Base-by-base conservation (phyloP, 1,284 basidiomycete species). In the Pulchroboletus neoregius region DNA sequence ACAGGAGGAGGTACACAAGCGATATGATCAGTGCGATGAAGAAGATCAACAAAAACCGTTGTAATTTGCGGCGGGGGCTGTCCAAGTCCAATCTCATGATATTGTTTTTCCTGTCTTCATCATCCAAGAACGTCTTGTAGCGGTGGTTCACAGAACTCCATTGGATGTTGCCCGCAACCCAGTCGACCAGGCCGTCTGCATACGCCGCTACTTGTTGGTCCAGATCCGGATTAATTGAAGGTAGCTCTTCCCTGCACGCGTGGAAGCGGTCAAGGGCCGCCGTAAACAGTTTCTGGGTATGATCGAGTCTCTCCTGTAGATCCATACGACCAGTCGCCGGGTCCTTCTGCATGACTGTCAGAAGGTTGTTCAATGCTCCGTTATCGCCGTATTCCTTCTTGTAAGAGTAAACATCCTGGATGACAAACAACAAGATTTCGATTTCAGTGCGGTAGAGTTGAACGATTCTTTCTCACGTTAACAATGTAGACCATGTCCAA, bases 361-460 rank as follows among this genome's bases (percentile, higher is more conserved):
- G 28, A 28, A 58, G 44, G 28, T 62, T 62, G 39, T 62, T 64
- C 43, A 58, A 31, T 22, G 60, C 60, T 5, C 62, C 60, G 13
- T 62, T 57, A n/a, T 63, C 56, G 15, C 51, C 49, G 12, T 41
- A 47, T 40, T 65, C 61, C 38, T 63, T 63, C 46, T 63, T 63
- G 49, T 58, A 63, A 13, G 61, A 64, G 28, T 55, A 63, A 28
- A 64, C 55, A 15, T 66, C 63, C 62, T 63, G 15, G 7, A 24
- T 23, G n/a, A 36, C 23, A 23, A 11, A 16, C 5, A 34, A 16
- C 10, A 5, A 6, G n/a, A 22, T 2, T n/a, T 40, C n/a, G 13
- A 4, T 26, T 28, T 34, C 39, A 36, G 13, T 16, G 31, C 9
- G 9, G 15, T 30, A 2, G 16, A 12, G 27, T 12, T 1, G 5